Conservation (phyloP, 2,329 filamentous ascomycete species). For the Dothistroma pini region DNA sequence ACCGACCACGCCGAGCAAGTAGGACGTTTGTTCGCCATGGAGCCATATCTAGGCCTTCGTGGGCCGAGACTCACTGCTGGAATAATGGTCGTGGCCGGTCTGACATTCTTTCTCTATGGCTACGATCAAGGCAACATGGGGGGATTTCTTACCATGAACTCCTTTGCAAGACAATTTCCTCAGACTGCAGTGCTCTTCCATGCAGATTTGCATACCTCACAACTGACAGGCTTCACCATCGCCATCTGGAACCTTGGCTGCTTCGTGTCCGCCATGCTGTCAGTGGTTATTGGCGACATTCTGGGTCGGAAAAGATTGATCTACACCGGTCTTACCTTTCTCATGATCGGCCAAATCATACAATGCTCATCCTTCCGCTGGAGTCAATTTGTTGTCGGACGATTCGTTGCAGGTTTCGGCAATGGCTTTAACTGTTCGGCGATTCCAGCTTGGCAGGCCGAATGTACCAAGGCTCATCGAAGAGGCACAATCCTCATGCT, state of each 20-base stretch:
- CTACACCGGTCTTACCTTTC: slow-evolving; percentile 55
- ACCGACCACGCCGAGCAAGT: neutral
- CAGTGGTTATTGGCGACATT: slow-evolving; percentile 52
- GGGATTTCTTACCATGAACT: slow-evolving; percentile 62
- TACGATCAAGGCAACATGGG: slow-evolving; percentile 30
- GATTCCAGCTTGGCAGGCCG: slow-evolving; percentile 47
- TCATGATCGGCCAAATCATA: slow-evolving; percentile 57
- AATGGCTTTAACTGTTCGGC: slow-evolving; percentile 43
- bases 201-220: slow-evolving; percentile 34
- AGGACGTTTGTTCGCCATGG: slow-evolving; percentile 1
- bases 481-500: slow-evolving; percentile 48
- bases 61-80: slow-evolving; percentile 17
- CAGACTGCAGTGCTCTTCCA: slow-evolving; percentile 39
- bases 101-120: slow-evolving; percentile 20
- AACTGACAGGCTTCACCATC: slow-evolving; percentile 41
- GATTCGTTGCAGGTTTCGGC: slow-evolving; percentile 50
- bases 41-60: slow-evolving; percentile 19
- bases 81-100: slow-evolving; percentile 17
- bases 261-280: slow-evolving; percentile 43
- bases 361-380: slow-evolving; percentile 52
- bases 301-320: slow-evolving; percentile 56
- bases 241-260: slow-evolving; percentile 42
- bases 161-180: slow-evolving; percentile 51
- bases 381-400: slow-evolving; percentile 45
- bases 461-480: slow-evolving; percentile 46